Evolutionary conservation across 2,329 filamentous ascomycete species (phyloP), one percentile per base, ranked within the genome.

Genomic region (Aureobasidium uvarum): DNA sequence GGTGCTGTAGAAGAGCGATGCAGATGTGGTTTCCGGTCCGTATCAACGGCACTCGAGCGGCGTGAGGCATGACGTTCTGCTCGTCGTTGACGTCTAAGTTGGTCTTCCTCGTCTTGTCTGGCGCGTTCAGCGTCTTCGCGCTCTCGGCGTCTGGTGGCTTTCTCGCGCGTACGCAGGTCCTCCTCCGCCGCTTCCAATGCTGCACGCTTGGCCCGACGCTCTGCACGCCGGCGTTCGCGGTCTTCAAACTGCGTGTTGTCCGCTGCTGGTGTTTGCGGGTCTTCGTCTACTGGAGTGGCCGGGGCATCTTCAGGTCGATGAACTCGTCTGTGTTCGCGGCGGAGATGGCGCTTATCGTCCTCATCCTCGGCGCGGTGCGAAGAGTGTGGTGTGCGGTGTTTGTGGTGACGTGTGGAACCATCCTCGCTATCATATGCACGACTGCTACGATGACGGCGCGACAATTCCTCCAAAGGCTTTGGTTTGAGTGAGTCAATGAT

Each of bases 401-500:
- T 76, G 64, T 73, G 33, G 11, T 45, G 73, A 3, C 71, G 71
- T 16, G 68, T 56, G 8, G 66, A 68, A 48, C 69, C 71, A 50
- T 75, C 73, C 36, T 76, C 75, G 54, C 72, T 74, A 25, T 76
- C 75, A 55, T 77, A 76, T 14, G 43, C 41, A 45, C 43, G 56
- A 38, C 28, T 60, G 23, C 43, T 33, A 31, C 54, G 56, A 11
- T 60, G 43, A 7, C 56, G 41, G 14, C 43, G 41, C 2, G 56
- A 36, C 2, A 60, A n/a, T 3, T 60, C 56, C 14, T 60, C 56
- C 23, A 38, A n/a, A 23, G 41, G 56, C 14, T 60, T 60, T 62
- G 71, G 66, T 71, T 74, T 65, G 67, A 77, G 71, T 10, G 62
- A 80, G 68, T 80, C 81, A 59, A 83, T 77, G 67, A 72, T 80